Evolutionary conservation across 768 basidiomycete genomes (phyloP).

Genomic region (Termitomyces sp.): DNA sequence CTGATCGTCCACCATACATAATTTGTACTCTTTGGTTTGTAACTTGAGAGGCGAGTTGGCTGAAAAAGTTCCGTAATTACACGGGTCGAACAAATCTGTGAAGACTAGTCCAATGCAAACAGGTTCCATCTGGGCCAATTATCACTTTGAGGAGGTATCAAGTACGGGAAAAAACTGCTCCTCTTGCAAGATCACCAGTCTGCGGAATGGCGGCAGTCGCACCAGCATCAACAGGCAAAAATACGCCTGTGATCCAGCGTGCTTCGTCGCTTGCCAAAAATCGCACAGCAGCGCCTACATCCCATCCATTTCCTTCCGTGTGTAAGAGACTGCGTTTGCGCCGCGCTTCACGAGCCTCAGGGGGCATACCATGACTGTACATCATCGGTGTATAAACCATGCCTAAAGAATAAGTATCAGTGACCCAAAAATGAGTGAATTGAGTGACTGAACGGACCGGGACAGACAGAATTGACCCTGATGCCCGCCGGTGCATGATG

Average conservation of each 20-base stretch:
- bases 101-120: neutral
- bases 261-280: conserved; percentile 37
- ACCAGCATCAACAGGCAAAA: conserved; percentile 36
- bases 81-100: neutral
- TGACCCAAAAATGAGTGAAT: neutral
- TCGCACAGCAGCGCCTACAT: conserved; percentile 31
- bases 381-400: conserved; percentile 40
- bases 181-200: neutral
- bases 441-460: conserved; percentile 20
- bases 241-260: conserved; percentile 36
- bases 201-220: conserved; percentile 25
- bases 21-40: neutral
- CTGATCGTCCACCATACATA: neutral
- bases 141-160: neutral
- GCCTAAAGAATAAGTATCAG: conserved; percentile 17
- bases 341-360: conserved; percentile 29
- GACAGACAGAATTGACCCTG: conserved; percentile 35
- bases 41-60: neutral
- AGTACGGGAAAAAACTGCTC: conserved; percentile 5
- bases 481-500: conserved; percentile 36
- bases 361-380: conserved; percentile 27
- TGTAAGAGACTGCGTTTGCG: conserved; percentile 29
- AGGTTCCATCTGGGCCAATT: neutral
- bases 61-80: neutral
- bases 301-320: conserved; percentile 41